Evolutionary conservation across 1,284 basidiomycete genomes (phyloP).

Genomic region (Gastroboletus turbinatus): DNA sequence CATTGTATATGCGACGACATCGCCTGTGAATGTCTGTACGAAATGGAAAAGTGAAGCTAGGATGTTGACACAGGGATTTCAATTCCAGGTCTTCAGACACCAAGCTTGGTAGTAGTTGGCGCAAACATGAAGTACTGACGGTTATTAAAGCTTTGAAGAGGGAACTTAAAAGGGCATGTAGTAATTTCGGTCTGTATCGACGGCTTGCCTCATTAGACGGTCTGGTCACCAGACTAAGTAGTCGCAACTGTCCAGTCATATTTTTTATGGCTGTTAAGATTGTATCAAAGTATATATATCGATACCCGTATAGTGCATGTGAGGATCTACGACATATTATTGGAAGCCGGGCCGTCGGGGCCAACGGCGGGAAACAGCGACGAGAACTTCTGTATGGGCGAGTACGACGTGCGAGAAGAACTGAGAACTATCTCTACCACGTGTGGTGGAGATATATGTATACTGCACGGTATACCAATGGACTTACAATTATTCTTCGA

Average conservation of each 20-base stretch:
- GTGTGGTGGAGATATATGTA: too few species aligned
- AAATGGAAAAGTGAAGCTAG: neutral
- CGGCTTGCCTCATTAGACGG: too few species aligned
- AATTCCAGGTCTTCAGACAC: neutral
- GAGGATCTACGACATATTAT: neutral
- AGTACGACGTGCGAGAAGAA: too few species aligned
- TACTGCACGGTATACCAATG: too few species aligned
- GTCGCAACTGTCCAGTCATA: neutral
- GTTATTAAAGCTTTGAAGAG: slow-evolving; percentile 5
- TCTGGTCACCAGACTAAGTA: too few species aligned
- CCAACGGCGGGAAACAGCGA: neutral
- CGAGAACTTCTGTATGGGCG: too few species aligned
- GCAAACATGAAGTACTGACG: neutral
- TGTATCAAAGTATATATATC: neutral
- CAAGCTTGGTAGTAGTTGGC: neutral
- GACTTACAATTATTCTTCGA: neutral
- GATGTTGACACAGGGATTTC: neutral
- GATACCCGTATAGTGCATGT: neutral
- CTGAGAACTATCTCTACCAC: too few species aligned
- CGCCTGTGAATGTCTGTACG: neutral
- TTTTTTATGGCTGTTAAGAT: neutral
- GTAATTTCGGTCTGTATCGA: neutral
- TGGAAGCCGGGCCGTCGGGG: too few species aligned
- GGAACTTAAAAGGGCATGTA: neutral
- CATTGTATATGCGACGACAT: slow-evolving; percentile 18